Evolutionary conservation across 768 basidiomycete species (phyloP), one percentile per base, ranked within the genome.

Genomic region (Mycena metata): DNA sequence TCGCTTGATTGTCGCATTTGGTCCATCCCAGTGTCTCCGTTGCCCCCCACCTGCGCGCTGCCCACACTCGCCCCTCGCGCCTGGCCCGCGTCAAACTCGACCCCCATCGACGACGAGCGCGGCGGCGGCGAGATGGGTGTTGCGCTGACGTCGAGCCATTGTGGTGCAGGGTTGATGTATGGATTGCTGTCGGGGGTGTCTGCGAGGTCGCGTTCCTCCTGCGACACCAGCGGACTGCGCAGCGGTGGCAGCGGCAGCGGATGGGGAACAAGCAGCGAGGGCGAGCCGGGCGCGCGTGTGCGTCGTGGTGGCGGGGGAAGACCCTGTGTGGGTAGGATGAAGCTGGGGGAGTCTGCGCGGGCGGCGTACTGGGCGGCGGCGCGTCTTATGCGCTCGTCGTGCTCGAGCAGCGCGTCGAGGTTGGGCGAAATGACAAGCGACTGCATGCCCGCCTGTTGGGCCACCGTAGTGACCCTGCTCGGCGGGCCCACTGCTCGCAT

Each of bases 331-430:
- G 56, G 45, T 30, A 59, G 47, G n/a, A 57, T 42, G 10, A 33
- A 11, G 9, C 30, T 30, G 39, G 39, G 39, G 39, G 39, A 39
- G 4, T 30, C 30, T 30, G 30, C 30, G 39, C 39, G 39, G 5
- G 39, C 39, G 15, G 43, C 65, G 13, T 60, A 60, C 55, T 16
- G 57, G 43, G 45, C 55, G n/a, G 36, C 47, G 17, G 60, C 50
- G 43, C 74, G 74, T 60, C 86, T 83, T n/a, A 78, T 78, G 57
- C 80, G 82, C 57, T 88, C 86, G 56, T 89, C 89, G 67, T 89
- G 85, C 73, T 88, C 84, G 58, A 90, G 79, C 10, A 90, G 72
- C 26, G 88, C 89, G 67, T 90, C 86, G 51, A 89, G 83, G 70
- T 90, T 83, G 0, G 89, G 85, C 2, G 88, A 89, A 58, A 90